Percentiles rank a stretch among this genome's conserved stretches.
Conservation (phyloP, 73 alveolate genomes). For the Tetrahymena borealis region DNA sequence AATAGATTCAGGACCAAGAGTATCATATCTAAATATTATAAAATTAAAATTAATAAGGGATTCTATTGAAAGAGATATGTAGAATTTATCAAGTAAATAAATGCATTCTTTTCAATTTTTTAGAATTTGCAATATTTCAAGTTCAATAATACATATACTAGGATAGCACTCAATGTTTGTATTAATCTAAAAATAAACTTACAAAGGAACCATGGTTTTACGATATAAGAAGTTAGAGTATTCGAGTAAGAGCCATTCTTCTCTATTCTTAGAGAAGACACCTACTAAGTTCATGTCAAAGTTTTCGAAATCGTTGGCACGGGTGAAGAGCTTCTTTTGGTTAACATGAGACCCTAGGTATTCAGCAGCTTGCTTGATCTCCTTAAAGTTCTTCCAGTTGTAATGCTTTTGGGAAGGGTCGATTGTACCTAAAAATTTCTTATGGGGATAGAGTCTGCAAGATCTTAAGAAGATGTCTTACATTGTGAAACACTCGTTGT, state of each 20-base stretch:
- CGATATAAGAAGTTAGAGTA: constrained; percentile 63
- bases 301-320: constrained; percentile 4
- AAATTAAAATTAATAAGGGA: neutral
- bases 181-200: constrained; percentile 67
- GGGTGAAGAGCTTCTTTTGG: constrained; percentile 2
- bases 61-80: neutral
- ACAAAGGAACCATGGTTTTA: constrained; percentile 73
- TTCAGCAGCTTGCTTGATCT: neutral
- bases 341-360: neutral
- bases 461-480: neutral
- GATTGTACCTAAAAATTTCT: neutral
- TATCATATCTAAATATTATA: constrained; percentile 10
- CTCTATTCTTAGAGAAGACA: constrained; percentile 76
- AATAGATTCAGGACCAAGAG: constrained; percentile 28
- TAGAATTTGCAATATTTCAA: neutral
- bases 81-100: neutral
- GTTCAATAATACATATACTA: neutral
- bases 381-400: neutral
- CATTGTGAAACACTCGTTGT: neutral
- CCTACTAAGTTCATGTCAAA: constrained; percentile 58
- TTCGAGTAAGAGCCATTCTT: constrained; percentile 75
- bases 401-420: neutral
- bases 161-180: too few species aligned
- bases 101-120: neutral
- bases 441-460: neutral